These are phyloP conservation scores for Wickerhamiella hasegawae DNA, from an alignment of 805 yeast genomes.

Conservation along the genomic window DNA sequence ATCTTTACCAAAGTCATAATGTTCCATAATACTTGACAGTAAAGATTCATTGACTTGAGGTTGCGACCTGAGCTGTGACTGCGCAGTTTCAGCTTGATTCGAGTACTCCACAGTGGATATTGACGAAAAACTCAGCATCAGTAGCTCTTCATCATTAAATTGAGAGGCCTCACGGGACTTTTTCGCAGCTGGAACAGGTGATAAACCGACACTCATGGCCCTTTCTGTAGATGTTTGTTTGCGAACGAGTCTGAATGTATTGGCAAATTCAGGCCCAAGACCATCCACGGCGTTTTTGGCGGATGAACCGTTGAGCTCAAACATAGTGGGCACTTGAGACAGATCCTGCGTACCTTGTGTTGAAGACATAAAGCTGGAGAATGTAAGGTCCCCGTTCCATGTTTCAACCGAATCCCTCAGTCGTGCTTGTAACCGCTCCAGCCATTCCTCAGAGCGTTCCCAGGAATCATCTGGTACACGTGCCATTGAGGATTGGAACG, in stretches of 20 bases:
- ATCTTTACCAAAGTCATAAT: too few species aligned
- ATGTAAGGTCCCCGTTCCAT: background rate
- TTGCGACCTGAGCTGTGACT: background rate
- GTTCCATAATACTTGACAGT: too few species aligned
- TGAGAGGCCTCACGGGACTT: background rate
- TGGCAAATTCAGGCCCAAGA: background rate
- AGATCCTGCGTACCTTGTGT: background rate
- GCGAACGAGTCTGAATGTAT: background rate
- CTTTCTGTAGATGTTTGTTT: background rate
- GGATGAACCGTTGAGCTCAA: background rate
- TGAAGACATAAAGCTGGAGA: background rate
- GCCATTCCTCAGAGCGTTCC: background rate
- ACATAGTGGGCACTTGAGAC: background rate
- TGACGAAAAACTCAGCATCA: background rate
- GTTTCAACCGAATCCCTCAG: background rate
- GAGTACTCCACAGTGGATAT: background rate
- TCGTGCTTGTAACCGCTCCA: background rate
- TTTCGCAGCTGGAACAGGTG: background rate
- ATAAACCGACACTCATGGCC: background rate
- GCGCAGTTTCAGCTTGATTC: background rate
- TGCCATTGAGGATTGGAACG: background rate
- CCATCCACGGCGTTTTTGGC: background rate
- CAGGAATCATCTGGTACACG: background rate
- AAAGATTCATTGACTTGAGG: too few species aligned
- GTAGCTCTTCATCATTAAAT: background rate